A percentile compares a stretch with the other conserved stretches of the same genome.
Conservation (phyloP, 129 eudicot species). For the Dittrichia graveolens region DNA sequence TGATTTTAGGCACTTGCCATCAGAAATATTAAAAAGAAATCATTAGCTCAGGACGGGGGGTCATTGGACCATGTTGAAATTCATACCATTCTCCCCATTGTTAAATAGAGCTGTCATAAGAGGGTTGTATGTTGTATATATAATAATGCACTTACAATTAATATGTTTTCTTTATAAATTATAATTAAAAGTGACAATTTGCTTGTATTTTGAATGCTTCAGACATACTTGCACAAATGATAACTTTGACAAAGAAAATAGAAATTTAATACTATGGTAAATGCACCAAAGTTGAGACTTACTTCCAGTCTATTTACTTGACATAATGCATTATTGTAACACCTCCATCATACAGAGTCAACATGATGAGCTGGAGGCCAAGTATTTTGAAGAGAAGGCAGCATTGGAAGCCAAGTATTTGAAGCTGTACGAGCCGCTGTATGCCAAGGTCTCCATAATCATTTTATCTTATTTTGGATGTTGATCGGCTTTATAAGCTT, state of each 20-base stretch:
- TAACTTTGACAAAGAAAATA: background rate
- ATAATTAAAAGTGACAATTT: constrained; percentile 9
- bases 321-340: background rate
- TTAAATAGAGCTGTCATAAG: constrained; percentile 4
- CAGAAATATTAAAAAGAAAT: background rate
- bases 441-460: constrained; percentile 54
- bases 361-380: constrained; percentile 82
- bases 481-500: background rate
- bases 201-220: background rate
- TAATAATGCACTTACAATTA: background rate
- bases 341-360: constrained; percentile 44
- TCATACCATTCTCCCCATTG: background rate
- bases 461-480: background rate
- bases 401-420: constrained; percentile 78
- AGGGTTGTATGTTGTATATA: background rate
- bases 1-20: background rate
- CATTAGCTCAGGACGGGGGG: background rate
- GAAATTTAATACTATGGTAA: background rate
- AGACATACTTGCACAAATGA: constrained; percentile 12
- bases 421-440: constrained; percentile 69
- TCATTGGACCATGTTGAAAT: constrained; percentile 15
- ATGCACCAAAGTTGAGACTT: background rate
- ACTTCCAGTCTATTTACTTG: constrained; percentile 6
- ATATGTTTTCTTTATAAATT: background rate
- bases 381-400: constrained; percentile 73